Base-by-base conservation (phyloP, 2,329 filamentous ascomycete genomes). In the Xylogone sp. region DNA sequence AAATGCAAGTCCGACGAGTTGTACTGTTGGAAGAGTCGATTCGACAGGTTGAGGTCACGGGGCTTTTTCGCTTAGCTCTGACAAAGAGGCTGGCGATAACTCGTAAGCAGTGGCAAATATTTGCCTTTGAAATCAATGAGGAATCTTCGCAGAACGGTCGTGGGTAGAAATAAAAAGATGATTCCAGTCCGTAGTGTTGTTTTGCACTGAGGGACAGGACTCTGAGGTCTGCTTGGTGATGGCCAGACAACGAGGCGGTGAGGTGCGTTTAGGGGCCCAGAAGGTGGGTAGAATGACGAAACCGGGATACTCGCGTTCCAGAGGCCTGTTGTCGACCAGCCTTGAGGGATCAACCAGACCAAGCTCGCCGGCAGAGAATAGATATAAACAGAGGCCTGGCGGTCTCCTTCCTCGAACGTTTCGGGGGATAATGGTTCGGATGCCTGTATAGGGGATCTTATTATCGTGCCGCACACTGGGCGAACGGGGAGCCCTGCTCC, bases 171-270 rank as follows among this genome's bases (percentile, higher is more conserved):
- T 43, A n/a, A 31, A 44, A 50, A 50, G 49, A 53, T 45, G 27
- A 42, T 20, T 22, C 39, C 24, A 19, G 31, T 21, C 29, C 21
- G 5, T n/a, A 18, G 34, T 21, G 12, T 48, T 50, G 44, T 49
- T 47, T 45, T 39, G 34, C 8, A 39, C 13, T n/a, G n/a, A n/a
- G n/a, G 34, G 5, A 16, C 8, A 39, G 34, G 34, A 9, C 34
- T 50, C 34, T 47, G 45, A 21, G 42, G 43, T 45, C 34, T 44
- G 21, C 43, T 44, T 45, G 21, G 43, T 45, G 22, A 46, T 47
- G 44, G 22, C 49, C 47, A 49, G 46, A 57, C 50, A 57, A 53
- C 50, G 49, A 57, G 55, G 55, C 55, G 55, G 55, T 57, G 55
- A 55, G 53, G 50, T 21, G 19, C 9, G 21, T 27, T 45, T 27